Evolutionary conservation across 164 flowering plant genomes (phyloP), one percentile per base, ranked within the genome.

Genomic region (Tetrastigma voinierianum): DNA sequence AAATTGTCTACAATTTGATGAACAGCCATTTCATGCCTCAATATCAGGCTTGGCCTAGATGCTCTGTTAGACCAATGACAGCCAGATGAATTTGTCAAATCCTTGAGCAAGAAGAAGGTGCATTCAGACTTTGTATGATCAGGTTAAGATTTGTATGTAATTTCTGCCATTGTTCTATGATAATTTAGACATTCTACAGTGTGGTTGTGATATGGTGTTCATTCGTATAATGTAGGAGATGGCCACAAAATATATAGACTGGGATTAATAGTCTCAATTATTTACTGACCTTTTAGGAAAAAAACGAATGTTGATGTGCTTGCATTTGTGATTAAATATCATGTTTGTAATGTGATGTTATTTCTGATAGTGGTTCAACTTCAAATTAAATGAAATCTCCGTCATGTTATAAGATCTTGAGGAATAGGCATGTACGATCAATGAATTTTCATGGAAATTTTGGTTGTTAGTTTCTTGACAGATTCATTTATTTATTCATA

Each of bases 31-130:
- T 62, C 74, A 83, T 43, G 87, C 91, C 19, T 97, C 98, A 48
- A 90, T 95, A 63, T 95, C 97, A 62, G 97, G 78, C 93, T 95
- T 78, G 98, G 98, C 67, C 98, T 96, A 13, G 98, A 95, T 90
- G 97, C 97, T 51, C 62, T 95, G 6, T 57, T 83, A 68, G 91
- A 91, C 97, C 94, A 49, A 84, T 86, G 94, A 69, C 79, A 49
- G 73, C 72, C 72, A 16, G 87, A 86, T 64, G 94, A 85, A 55
- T 81, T 90, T 71, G 60, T 58, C 51, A 82, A 71, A 19, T 83
- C 84, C 46, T 67, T 92, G 72, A 76, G 83, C 67, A 91, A 89
- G 74, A 94, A 84, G 87, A 92, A 95, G 73, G 83, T 70, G 87
- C 87, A 69, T 95, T 55, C 90, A 95, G 77, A 74, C 93, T 81